Conservation (phyloP, 495 filamentous ascomycete genomes). For the Hypomontagnella monticulosa region DNA sequence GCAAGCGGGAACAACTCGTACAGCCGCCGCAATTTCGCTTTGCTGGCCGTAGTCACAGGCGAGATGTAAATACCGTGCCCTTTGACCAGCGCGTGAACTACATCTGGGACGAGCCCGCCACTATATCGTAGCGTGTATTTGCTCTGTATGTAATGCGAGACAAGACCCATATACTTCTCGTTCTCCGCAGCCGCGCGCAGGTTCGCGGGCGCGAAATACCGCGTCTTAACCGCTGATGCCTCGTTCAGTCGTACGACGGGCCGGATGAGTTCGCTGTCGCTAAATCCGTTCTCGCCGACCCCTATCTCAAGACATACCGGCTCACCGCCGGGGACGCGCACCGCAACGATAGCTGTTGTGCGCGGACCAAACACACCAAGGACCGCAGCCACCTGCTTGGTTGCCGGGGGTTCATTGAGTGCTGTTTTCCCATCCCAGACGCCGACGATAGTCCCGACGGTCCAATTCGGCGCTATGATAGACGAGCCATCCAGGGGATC, state of each 20-base stretch:
- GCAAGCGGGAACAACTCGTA: conserved; percentile 63
- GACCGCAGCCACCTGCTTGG: conserved; percentile 55
- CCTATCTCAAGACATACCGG: conserved; percentile 56
- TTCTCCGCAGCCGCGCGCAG: conserved; percentile 58
- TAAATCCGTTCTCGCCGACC: conserved; percentile 34
- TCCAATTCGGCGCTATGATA: conserved; percentile 64
- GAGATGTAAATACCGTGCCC: conserved; percentile 63
- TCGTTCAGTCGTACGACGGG: conserved; percentile 42
- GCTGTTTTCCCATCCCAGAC: conserved; percentile 60
- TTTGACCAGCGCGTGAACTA: conserved; percentile 62
- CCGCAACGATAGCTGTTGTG: conserved; percentile 58
- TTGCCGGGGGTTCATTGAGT: conserved; percentile 47
- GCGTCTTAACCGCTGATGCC: conserved; percentile 46
- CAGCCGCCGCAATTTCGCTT: conserved; percentile 60
- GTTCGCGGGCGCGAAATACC: conserved; percentile 65
- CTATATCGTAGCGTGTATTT: conserved; percentile 62
- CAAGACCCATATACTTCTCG: conserved; percentile 52
- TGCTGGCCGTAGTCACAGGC: conserved; percentile 54
- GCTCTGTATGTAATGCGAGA: conserved; percentile 52
- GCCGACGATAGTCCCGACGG: conserved; percentile 63
- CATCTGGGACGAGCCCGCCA: conserved; percentile 63
- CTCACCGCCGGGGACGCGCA: conserved; percentile 49
- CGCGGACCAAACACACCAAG: conserved; percentile 63
- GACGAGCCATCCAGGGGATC: conserved; percentile 65
- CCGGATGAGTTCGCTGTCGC: conserved; percentile 48